phyloP scores from a whole-genome alignment of 129 eudicot species.

The Arctium minus region DNA sequence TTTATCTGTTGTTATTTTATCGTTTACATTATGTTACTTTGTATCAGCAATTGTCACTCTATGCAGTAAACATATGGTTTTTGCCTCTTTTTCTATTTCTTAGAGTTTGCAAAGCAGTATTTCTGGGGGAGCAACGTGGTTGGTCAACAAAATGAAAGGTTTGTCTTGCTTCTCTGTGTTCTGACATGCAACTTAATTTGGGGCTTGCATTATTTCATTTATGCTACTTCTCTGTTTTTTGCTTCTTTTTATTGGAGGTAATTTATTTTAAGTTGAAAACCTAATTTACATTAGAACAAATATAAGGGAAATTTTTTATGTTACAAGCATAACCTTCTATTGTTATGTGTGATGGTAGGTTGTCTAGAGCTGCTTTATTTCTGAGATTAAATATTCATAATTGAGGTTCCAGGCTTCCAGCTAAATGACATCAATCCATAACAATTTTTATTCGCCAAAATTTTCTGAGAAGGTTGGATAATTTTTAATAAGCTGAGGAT shows the following conservation, averaged over 20 bases:
- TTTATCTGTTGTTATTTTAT: neutral
- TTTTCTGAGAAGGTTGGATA: too few species aligned
- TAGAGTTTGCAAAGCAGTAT: conserved; percentile 75
- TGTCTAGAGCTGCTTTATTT: too few species aligned
- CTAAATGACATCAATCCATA: too few species aligned
- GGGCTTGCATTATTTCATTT: neutral
- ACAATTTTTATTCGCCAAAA: too few species aligned
- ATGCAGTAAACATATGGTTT: neutral
- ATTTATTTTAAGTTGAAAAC: neutral
- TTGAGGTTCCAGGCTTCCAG: too few species aligned
- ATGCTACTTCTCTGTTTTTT: neutral
- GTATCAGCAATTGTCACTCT: neutral
- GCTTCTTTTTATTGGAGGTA: neutral
- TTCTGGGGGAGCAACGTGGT: conserved; percentile 78
- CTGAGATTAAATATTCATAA: too few species aligned
- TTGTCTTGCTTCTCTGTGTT: conserved; percentile 18
- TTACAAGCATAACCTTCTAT: neutral
- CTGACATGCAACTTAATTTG: conserved; percentile 1
- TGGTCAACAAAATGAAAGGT: conserved; percentile 86
- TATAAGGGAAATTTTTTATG: neutral
- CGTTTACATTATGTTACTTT: neutral
- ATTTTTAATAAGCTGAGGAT: too few species aligned
- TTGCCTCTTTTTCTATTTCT: conserved; percentile 4
- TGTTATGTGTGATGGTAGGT: neutral
- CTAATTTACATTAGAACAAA: neutral